Percentiles rank a stretch among this genome's conserved stretches.
phyloP scores from a whole-genome alignment of 139 green algal genomes.

The Ettlia oleoabundans region DNA sequence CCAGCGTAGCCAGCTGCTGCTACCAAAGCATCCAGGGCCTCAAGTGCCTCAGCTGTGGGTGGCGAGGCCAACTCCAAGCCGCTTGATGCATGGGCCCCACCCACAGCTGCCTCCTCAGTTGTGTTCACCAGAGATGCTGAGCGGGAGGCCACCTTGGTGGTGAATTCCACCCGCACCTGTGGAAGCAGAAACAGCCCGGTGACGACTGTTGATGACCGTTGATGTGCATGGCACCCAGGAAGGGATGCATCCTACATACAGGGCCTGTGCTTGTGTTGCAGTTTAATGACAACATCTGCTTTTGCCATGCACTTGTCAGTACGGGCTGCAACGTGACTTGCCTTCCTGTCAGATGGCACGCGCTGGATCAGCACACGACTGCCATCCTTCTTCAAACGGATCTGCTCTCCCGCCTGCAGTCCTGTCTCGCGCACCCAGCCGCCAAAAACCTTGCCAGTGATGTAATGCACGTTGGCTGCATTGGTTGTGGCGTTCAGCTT shows the following conservation, averaged over 20 bases:
- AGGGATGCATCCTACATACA: too few species aligned
- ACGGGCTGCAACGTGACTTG: not conserved
- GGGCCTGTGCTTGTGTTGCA: too few species aligned
- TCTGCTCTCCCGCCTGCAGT: constrained; percentile 32
- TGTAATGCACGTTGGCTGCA: constrained; percentile 46
- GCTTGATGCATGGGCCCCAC: not conserved
- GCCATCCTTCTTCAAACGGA: constrained; percentile 22
- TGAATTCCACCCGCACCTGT: constrained; percentile 29
- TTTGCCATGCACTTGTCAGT: too few species aligned
- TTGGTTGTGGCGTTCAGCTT: too few species aligned
- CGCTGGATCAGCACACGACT: constrained; percentile 28
- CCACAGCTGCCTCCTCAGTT: not conserved
- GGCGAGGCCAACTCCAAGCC: constrained; percentile 29
- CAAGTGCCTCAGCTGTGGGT: constrained; percentile 9
- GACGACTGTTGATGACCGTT: not conserved
- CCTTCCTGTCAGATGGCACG: constrained; percentile 19
- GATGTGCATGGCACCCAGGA: not conserved
- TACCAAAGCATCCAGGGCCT: constrained; percentile 29
- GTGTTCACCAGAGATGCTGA: not conserved
- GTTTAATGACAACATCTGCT: not conserved
- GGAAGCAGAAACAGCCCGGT: not conserved
- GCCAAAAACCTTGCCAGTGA: constrained; percentile 24
- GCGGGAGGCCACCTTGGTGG: constrained; percentile 1
- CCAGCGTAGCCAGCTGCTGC: constrained; percentile 41
- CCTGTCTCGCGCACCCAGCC: constrained; percentile 26